A percentile compares a stretch with the other conserved stretches of the same genome.
These are phyloP conservation scores for Neoboletus subvelutipes DNA, from an alignment of 768 basidiomycete species.

Conservation along the genomic window DNA sequence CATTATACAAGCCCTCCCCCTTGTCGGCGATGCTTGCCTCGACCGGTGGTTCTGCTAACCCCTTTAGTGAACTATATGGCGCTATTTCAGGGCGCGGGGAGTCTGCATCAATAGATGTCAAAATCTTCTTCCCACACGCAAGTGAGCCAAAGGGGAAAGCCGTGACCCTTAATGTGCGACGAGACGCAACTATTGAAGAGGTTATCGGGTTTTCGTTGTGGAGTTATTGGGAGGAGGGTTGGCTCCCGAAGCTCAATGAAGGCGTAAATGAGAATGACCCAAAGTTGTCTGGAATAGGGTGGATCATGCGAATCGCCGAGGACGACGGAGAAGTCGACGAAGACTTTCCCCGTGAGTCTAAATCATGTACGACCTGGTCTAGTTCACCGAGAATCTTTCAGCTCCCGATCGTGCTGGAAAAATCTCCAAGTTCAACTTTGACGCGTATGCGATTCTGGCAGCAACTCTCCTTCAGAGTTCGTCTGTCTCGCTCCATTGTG, in stretches of 20 bases:
- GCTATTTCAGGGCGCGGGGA: constrained; percentile 78
- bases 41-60: constrained; percentile 64
- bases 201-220: constrained; percentile 91
- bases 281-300: constrained; percentile 77
- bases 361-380: not conserved
- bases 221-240: constrained; percentile 90
- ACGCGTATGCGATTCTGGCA: constrained; percentile 85
- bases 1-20: constrained; percentile 53
- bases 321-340: constrained; percentile 98
- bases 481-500: constrained; percentile 17
- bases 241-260: constrained; percentile 76
- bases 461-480: constrained; percentile 69
- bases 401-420: constrained; percentile 88
- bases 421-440: constrained; percentile 85
- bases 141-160: constrained; percentile 55
- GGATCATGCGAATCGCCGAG: constrained; percentile 92
- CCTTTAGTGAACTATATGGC: constrained; percentile 85
- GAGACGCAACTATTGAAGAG: constrained; percentile 92
- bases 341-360: constrained; percentile 87
- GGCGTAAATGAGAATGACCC: constrained; percentile 61
- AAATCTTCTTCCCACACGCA: constrained; percentile 85
- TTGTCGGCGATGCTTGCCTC: constrained; percentile 76
- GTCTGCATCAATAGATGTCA: constrained; percentile 59
- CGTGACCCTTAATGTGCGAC: constrained; percentile 74
- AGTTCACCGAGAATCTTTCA: constrained; percentile 31